Base-by-base conservation (phyloP, 805 yeast genomes). In the Wickerhamiella occidentalis region DNA sequence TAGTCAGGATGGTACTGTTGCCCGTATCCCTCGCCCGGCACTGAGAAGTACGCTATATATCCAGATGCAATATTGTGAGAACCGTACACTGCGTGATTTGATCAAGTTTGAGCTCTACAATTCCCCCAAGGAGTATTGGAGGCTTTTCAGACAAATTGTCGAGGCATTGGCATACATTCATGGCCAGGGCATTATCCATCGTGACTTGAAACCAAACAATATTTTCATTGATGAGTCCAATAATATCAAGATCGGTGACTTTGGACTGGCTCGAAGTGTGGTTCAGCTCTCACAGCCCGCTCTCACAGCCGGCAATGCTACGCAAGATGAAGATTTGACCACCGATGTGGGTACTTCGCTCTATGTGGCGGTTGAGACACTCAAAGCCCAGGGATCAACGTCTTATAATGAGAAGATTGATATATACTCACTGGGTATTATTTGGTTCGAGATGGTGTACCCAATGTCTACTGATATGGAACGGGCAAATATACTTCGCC, bases 61-160 rank as follows among this genome's bases (percentile, higher is more conserved):
- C 56, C 99, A 92, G 61, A 92, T 92, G 99, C 98, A 92, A 64
- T 92, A 92, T 59, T 92, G 99, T 66, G 98, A 92, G 60, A 92
- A 90, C 61, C 85, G 85, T 51, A 90, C 99, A 0, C 66, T 92
- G 25, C 75, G 76, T 47, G 95, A 92, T 65, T 68, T 92, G 53
- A 90, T 92, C 43, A 75, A 77, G 37, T 85, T 81, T 51, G 87
- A 86, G 0, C 69, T 92, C 11, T 83, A 80, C 3, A 68, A 68
- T 8, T 77, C 83, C 45, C 69, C 85, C 0, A 82, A 77, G 51
- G 94, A 85, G 57, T 90, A 88, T 61, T 92, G 96, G 95, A 71
- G 96, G 52, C 69, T 90, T 2, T 75, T 92, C 54, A 72, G 96
- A 40, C 96, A 92, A 62, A 77, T 88, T 2, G 67, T 90, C 19